Base-by-base conservation (phyloP, 1,284 basidiomycete species). In the Ustilago trichophora region DNA sequence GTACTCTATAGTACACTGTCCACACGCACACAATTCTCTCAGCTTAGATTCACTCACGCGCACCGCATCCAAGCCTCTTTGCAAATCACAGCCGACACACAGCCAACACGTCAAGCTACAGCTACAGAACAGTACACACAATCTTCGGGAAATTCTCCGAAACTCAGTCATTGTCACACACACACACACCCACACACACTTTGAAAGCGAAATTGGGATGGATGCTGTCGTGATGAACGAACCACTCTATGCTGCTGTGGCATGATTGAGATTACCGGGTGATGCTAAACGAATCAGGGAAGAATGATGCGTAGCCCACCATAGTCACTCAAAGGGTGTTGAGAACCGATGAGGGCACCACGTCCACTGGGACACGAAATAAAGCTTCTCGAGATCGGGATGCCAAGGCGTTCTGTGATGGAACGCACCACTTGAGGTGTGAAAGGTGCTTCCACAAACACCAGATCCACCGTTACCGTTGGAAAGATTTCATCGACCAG, bases 401-500 rank as follows among this genome's bases (percentile, higher is more conserved):
- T 42, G 21, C 40, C 44, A 26, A 74, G 60, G 15, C 51, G 56
- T 5, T 54, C 32, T 2, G 58, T 52, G 33, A 72, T 52, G 21
- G 55, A 53, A 12, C 37, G 26, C 6, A 65, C 72, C 22, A 72
- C 58, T 12, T 52, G 36, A 0, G 69, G 68, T 6, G 63, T 68
- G 31, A 74, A 74, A n/a, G 67, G 36, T 15, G 70, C 66, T 38
- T 75, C 70, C 25, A 66, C 63, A 45, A 73, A 75, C 21, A 71
- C 67, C 3, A 75, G 50, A 40, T 75, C 73, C 7, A 75, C 71
- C 15, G 73, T 75, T 42, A 75, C 59, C 4, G 63, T 73, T 4
- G 73, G 73, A 26, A 73, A 73, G 62, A 62, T 64, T 48, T 73
- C 73, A 18, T 75, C 73, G 12, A 73, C 69, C 27, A 75, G 45